phyloP scores from a whole-genome alignment of 352 stramenopile species.

The Blastocystis sp. region DNA sequence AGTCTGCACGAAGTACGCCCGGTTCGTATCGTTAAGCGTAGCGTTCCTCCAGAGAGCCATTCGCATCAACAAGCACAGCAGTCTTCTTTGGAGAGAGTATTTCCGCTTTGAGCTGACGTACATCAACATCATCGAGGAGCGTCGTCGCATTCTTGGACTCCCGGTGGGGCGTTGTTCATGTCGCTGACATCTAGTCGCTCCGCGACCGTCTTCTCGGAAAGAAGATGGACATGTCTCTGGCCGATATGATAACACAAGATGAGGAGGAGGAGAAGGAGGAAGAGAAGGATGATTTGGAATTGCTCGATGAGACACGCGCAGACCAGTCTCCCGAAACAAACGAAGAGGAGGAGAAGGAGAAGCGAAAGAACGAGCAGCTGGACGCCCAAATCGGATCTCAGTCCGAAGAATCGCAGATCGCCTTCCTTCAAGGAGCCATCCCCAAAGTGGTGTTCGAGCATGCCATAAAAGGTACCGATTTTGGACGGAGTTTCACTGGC shows the following conservation, averaged over 20 bases:
- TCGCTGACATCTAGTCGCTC: conserved; percentile 15
- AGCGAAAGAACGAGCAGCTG: conserved; percentile 9
- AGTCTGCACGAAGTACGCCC: background rate
- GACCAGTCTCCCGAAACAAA: no score
- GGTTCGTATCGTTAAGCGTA: background rate
- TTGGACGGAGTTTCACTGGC: background rate
- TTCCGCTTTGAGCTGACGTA: conserved; percentile 70
- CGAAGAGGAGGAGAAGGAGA: background rate
- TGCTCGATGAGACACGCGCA: no score
- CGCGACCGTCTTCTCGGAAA: conserved; percentile 31
- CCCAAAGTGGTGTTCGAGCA: conserved; percentile 62
- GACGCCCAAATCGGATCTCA: conserved; percentile 11
- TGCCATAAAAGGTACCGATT: background rate
- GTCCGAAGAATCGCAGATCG: conserved; percentile 10
- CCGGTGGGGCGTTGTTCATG: background rate
- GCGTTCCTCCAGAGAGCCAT: conserved; percentile 40
- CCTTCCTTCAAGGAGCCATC: conserved; percentile 61
- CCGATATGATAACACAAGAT: background rate
- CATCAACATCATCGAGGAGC: conserved; percentile 65
- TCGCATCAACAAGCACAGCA: conserved; percentile 70
- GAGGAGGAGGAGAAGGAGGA: background rate
- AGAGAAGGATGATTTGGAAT: background rate
- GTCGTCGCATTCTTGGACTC: conserved; percentile 60
- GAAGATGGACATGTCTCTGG: conserved; percentile 15
- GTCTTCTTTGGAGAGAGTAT: conserved; percentile 63